These are phyloP conservation scores for Craterostigma plantagineum DNA, from an alignment of 257 asterid genomes.

Conservation along the genomic window DNA sequence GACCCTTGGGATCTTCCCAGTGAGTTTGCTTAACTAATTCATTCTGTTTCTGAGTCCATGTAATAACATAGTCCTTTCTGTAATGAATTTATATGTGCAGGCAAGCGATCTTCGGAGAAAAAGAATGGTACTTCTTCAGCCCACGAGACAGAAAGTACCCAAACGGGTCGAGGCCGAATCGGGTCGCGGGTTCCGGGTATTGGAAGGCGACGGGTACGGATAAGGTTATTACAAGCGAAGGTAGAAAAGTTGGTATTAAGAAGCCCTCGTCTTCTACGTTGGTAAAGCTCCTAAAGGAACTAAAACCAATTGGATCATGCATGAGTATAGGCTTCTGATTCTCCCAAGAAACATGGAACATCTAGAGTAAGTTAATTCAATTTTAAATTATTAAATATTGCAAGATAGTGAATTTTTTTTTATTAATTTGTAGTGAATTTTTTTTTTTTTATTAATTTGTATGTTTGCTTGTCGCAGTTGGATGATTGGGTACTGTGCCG, in stretches of 20 bases:
- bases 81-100: too few relatives aligned
- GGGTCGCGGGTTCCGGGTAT: conserved; percentile 70
- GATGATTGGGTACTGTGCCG: conserved; percentile 80
- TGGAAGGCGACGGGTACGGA: conserved; percentile 89
- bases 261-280: conserved; percentile 58
- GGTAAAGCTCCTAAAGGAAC: conserved; percentile 81
- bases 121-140: conserved; percentile 75
- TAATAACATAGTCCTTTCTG: too few relatives aligned
- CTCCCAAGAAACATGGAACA: conserved; percentile 29
- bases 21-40: too few relatives aligned
- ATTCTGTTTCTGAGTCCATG: too few relatives aligned
- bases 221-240: conserved; percentile 32
- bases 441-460: not conserved
- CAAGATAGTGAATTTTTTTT: too few relatives aligned
- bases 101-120: conserved; percentile 61
- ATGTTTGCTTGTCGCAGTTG: conserved; percentile 15
- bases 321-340: conserved; percentile 50
- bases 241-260: conserved; percentile 61
- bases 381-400: too few relatives aligned
- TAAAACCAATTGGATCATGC: conserved; percentile 84
- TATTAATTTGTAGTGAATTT: too few relatives aligned
- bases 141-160: conserved; percentile 71
- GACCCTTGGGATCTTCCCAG: conserved; percentile 78
- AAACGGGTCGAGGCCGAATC: conserved; percentile 61
- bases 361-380: conserved; percentile 22